Conservation (phyloP, 1,139 yeast genomes). For the Arxiozyma telluris region DNA sequence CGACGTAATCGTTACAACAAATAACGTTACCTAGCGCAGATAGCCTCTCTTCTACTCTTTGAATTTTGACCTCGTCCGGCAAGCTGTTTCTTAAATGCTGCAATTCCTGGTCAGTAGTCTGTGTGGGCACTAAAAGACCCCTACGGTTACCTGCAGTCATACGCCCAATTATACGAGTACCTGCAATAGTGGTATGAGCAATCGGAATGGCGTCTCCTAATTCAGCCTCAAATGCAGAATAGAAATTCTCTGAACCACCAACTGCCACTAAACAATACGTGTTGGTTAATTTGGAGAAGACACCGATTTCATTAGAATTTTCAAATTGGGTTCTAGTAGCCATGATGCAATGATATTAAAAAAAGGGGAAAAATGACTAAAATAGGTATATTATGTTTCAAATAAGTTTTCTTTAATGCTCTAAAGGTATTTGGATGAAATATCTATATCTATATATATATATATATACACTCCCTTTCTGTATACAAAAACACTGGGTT, state of each 20-base stretch:
- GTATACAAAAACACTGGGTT: too few relatives aligned
- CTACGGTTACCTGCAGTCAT: slow-evolving; percentile 99
- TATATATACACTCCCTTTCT: not conserved
- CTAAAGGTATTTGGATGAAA: not conserved
- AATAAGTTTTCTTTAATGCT: too few relatives aligned
- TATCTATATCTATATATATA: too few relatives aligned
- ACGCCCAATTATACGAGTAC: slow-evolving; percentile 95
- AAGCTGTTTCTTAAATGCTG: slow-evolving; percentile 94
- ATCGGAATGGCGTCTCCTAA: slow-evolving; percentile 94
- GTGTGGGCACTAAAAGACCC: slow-evolving; percentile 93
- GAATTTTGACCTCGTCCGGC: slow-evolving; percentile 94
- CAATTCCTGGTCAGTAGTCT: slow-evolving; percentile 97
- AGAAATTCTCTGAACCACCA: slow-evolving; percentile 97
- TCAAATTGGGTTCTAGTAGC: slow-evolving; percentile 71
- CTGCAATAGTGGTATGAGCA: slow-evolving; percentile 95
- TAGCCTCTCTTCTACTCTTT: slow-evolving; percentile 94
- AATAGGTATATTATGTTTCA: too few relatives aligned
- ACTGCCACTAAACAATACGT: slow-evolving; percentile 93
- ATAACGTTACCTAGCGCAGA: slow-evolving; percentile 96
- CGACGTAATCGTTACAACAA: slow-evolving; percentile 98
- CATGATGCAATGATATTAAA: slow-evolving; percentile 28
- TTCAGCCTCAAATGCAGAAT: slow-evolving; percentile 95
- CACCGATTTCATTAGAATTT: slow-evolving; percentile 97
- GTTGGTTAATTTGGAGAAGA: slow-evolving; percentile 91
- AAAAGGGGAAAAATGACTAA: too few relatives aligned